A percentile compares a stretch with the other conserved stretches of the same genome.
Conservation (phyloP, 108 stramenopile genomes). For the Fragilaria crotonensis region DNA sequence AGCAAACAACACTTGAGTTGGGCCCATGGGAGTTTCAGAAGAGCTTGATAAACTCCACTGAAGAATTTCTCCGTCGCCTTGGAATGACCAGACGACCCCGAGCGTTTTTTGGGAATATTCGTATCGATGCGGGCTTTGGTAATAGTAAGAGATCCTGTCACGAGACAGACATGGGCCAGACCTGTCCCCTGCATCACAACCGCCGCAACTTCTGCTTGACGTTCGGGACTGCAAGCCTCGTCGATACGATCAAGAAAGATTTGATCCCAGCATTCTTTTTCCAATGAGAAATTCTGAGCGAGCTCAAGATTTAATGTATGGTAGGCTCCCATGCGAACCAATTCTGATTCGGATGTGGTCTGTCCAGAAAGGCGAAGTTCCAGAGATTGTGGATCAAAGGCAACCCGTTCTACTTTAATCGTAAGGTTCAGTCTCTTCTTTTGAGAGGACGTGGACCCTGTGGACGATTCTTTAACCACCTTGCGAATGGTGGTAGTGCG, state of each 20-base stretch:
- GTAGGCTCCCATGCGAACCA: constrained; percentile 91
- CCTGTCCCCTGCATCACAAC: constrained; percentile 84
- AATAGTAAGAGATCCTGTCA: constrained; percentile 86
- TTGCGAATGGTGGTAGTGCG: constrained; percentile 92
- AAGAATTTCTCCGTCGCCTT: constrained; percentile 88
- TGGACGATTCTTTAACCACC: constrained; percentile 85
- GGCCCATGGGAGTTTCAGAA: constrained; percentile 77
- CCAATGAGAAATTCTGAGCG: constrained; percentile 81
- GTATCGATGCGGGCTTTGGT: constrained; percentile 87
- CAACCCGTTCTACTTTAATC: constrained; percentile 85
- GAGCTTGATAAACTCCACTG: constrained; percentile 88
- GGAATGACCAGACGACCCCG: constrained; percentile 70
- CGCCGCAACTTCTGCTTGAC: constrained; percentile 91
- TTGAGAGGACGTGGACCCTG: constrained; percentile 81
- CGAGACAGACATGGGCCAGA: constrained; percentile 90
- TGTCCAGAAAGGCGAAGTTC: constrained; percentile 81
- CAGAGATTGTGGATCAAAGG: constrained; percentile 85
- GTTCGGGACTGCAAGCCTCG: constrained; percentile 81
- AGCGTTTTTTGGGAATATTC: constrained; percentile 91
- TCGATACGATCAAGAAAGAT: constrained; percentile 87
- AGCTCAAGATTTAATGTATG: constrained; percentile 93
- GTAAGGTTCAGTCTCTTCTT: constrained; percentile 88
- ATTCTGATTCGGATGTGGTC: constrained; percentile 63
- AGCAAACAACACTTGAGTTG: constrained; percentile 85
- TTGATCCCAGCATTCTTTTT: constrained; percentile 94